These are phyloP conservation scores for Rhodotorula taiwanensis DNA, from an alignment of 768 basidiomycete genomes.

Conservation along the genomic window DNA sequence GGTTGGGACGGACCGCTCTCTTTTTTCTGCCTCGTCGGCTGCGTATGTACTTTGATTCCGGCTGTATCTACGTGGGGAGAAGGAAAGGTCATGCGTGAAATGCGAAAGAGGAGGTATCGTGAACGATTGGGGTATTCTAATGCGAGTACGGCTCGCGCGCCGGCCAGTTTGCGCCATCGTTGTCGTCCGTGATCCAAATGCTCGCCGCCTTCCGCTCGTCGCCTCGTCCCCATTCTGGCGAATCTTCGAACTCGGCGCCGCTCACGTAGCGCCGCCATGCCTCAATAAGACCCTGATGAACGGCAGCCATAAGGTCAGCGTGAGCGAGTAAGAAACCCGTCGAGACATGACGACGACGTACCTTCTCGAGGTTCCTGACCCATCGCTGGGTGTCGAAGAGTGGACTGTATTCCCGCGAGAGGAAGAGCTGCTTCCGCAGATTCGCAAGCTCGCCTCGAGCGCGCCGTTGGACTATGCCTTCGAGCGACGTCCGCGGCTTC, in stretches of 20 bases:
- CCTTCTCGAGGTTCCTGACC: constrained; percentile 51
- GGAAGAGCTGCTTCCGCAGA: constrained; percentile 49
- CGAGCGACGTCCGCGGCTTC: constrained; percentile 15
- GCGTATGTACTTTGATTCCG: no score
- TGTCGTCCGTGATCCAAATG: constrained; percentile 26
- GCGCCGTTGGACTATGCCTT: constrained; percentile 31
- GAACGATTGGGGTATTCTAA: neutral
- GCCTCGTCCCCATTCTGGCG: constrained; percentile 2
- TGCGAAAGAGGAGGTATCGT: neutral
- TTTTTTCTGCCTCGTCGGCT: no score
- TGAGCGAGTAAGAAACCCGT: no score
- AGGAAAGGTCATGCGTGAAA: no score
- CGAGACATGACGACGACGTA: neutral
- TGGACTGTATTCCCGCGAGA: constrained; percentile 49
- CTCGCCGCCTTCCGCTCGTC: neutral
- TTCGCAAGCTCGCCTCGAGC: constrained; percentile 47
- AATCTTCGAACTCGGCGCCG: constrained; percentile 37
- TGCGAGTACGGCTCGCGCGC: constrained; percentile 10
- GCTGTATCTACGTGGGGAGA: no score
- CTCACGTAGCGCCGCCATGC: constrained; percentile 53
- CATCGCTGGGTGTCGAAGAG: constrained; percentile 53
- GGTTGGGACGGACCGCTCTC: neutral
- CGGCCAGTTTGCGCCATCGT: neutral
- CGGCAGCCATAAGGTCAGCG: neutral
- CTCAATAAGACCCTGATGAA: constrained; percentile 43